phyloP scores from a whole-genome alignment of 179 eudicot genomes.

The Sideroxylon spinosum region DNA sequence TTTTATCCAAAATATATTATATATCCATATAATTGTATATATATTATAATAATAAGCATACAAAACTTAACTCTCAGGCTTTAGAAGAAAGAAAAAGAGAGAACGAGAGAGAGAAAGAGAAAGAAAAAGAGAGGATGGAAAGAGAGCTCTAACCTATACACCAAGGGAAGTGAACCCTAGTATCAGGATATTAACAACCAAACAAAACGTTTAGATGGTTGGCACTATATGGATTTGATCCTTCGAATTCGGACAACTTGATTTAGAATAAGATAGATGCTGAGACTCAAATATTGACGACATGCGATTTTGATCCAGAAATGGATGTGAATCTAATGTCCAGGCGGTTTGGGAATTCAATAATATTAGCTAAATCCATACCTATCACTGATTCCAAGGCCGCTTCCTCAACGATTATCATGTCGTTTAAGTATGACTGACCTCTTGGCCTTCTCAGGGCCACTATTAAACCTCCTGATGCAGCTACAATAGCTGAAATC shows the following conservation, averaged over 20 bases:
- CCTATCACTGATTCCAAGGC: constrained; percentile 70
- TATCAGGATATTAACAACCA: too few species aligned
- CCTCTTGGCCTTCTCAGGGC: constrained; percentile 67
- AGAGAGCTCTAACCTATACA: too few species aligned
- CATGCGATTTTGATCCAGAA: constrained; percentile 66
- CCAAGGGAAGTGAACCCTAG: too few species aligned
- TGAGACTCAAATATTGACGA: constrained; percentile 42
- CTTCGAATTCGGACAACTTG: constrained; percentile 43
- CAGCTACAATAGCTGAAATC: constrained; percentile 72
- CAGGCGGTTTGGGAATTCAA: constrained; percentile 74
- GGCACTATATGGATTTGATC: constrained; percentile 77
- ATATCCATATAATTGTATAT: too few species aligned
- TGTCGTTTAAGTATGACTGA: constrained; percentile 69
- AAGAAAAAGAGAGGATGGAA: too few species aligned
- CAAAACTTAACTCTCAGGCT: too few species aligned
- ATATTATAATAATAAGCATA: too few species aligned
- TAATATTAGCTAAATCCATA: constrained; percentile 56
- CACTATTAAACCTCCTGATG: constrained; percentile 72
- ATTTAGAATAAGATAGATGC: constrained; percentile 20
- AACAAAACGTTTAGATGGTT: constrained; percentile 82
- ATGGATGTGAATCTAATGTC: constrained; percentile 62
- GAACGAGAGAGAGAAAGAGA: too few species aligned
- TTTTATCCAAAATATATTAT: too few species aligned
- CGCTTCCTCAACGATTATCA: constrained; percentile 79
- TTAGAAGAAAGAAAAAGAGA: too few species aligned